Conservation (phyloP, 1,284 basidiomycete species). For the Gomphus bonarii region DNA sequence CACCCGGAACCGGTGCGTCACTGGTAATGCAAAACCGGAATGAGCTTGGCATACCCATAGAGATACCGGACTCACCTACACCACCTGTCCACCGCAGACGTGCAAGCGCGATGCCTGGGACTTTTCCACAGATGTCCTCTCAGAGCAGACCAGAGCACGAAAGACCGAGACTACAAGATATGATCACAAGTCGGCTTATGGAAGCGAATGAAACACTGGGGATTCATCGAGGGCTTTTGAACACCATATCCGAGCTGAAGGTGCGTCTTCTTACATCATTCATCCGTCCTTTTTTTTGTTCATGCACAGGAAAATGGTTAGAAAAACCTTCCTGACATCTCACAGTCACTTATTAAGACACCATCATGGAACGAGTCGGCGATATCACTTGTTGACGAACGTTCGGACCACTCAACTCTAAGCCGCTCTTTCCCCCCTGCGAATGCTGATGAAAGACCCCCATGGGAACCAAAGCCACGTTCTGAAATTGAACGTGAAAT, state of each 20-base stretch:
- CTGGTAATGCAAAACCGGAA: slow-evolving; percentile 75
- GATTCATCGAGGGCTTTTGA: slow-evolving; percentile 28
- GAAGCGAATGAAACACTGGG: slow-evolving; percentile 71
- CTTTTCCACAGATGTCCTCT: slow-evolving; percentile 9
- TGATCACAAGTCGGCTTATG: slow-evolving; percentile 58
- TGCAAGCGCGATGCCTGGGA: slow-evolving; percentile 14
- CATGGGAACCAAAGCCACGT: slow-evolving; percentile 54
- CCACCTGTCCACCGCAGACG: slow-evolving; percentile 28
- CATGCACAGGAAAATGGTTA: slow-evolving; percentile 20
- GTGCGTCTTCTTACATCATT: slow-evolving; percentile 10
- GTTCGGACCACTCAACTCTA: slow-evolving; percentile 19
- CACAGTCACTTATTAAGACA: slow-evolving; percentile 50
- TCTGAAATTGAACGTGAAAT: slow-evolving; percentile 60
- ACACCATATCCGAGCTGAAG: slow-evolving; percentile 18
- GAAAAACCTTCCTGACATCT: slow-evolving; percentile 77
- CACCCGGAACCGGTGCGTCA: slow-evolving; percentile 60
- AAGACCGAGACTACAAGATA: slow-evolving; percentile 44
- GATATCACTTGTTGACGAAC: slow-evolving; percentile 53
- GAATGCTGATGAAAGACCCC: slow-evolving; percentile 38
- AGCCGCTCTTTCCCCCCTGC: neutral
- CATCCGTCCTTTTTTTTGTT: slow-evolving; percentile 50
- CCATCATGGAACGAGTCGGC: slow-evolving; percentile 34
- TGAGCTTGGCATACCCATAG: slow-evolving; percentile 57
- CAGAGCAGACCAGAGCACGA: slow-evolving; percentile 12
- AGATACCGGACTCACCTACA: slow-evolving; percentile 44